Evolutionary conservation across 176 grass and related monocot genomes (phyloP), one percentile per base, ranked within the genome.

Genomic region (Olyra latifolia): DNA sequence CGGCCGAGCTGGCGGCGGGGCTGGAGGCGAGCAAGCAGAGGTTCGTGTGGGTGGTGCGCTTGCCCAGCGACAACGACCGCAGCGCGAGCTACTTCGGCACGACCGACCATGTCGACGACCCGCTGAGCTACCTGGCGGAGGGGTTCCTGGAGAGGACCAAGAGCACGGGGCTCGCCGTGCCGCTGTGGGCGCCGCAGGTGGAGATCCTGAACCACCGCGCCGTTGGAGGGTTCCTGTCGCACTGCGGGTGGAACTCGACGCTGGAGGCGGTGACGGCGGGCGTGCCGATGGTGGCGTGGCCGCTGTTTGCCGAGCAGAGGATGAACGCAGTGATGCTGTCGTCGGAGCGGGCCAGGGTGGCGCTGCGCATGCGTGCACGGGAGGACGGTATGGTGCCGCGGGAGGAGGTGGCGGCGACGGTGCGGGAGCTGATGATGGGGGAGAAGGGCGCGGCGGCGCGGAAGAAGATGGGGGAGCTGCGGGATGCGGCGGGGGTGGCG

Each of bases 231-330:
- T 94, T 91, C 44, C 0, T 91, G 44, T 79, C 82, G 7, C 88
- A 94, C 41, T 82, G 88, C 57, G 88, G 83, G 17, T 94, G 92
- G 89, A 92, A 87, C 74, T 94, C 89, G 14, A 78, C 60, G 5
- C 66, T 92, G 17, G 93, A 97, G 82, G 72, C 53, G 50, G 13
- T 80, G 57, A 4, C 4, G 22, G 50, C 78, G 4, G 92, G 87
- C 3, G 87, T 95, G 77, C 84, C 92, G 19, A 83, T 80, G 72
- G 13, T 91, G 11, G 62, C 69, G 1, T 95, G 87, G 84, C 89
- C 93, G 2, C 54, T 95, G 9, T 89, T 35, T 35, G 93, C 89
- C 4, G 93, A 95, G 84, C 89, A 95, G 82, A 71, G 64, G 60
- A 66, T 90, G 82, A 92, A 90, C 77, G 59, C 68, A 4, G 58